phyloP scores from a whole-genome alignment of 2,329 filamentous ascomycete genomes.

The Aureobasidium melanogenum region DNA sequence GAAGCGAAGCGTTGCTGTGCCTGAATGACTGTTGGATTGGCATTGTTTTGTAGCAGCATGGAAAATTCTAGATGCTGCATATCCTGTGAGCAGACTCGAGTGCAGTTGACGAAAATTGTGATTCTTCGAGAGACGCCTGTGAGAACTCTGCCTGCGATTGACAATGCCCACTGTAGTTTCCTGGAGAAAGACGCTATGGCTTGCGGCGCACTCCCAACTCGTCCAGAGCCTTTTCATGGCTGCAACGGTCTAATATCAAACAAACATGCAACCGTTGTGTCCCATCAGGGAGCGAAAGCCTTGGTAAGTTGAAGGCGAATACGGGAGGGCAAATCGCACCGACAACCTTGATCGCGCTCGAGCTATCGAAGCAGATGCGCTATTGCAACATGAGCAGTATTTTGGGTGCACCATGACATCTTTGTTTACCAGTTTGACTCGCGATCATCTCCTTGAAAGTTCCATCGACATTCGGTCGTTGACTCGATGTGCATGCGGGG shows the following conservation, averaged over 20 bases:
- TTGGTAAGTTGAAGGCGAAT: background rate
- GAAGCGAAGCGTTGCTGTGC: background rate
- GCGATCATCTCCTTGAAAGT: background rate
- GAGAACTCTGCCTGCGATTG: background rate
- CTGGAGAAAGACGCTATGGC: background rate
- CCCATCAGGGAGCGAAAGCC: background rate
- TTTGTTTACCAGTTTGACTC: background rate
- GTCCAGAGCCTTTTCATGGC: background rate
- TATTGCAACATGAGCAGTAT: background rate
- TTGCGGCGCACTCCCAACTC: background rate
- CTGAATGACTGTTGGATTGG: background rate
- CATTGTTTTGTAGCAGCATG: slow-evolving; percentile 1
- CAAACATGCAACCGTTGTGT: slow-evolving; percentile 3
- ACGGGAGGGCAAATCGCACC: background rate
- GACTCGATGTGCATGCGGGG: slow-evolving; percentile 3
- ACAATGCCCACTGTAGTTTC: too few species aligned
- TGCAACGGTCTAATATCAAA: slow-evolving; percentile 10
- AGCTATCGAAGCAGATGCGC: background rate
- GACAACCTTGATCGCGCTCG: background rate
- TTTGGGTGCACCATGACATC: background rate
- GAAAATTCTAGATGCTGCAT: background rate
- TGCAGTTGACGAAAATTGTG: background rate
- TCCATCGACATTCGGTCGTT: background rate
- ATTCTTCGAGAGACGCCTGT: background rate
- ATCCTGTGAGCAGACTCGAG: background rate